Percentiles rank a stretch among this genome's conserved stretches.
phyloP scores from a whole-genome alignment of 495 filamentous ascomycete genomes.

The Cercophora samala region DNA sequence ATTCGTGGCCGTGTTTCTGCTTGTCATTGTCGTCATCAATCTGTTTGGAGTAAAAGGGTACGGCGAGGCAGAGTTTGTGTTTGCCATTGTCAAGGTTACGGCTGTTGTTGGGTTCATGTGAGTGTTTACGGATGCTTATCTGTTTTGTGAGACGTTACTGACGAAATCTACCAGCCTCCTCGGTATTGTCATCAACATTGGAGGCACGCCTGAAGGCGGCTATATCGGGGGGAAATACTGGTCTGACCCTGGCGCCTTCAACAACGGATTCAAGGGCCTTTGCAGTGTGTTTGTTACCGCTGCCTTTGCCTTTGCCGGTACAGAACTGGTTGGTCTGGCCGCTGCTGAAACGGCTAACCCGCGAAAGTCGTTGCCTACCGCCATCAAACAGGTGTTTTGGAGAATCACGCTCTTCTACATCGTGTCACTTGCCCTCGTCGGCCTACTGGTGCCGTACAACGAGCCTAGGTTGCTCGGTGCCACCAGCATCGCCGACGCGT shows the following conservation, averaged over 20 bases:
- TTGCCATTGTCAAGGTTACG: slow-evolving; percentile 79
- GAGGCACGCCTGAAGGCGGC: slow-evolving; percentile 69
- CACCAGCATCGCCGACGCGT: slow-evolving; percentile 57
- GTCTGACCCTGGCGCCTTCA: slow-evolving; percentile 78
- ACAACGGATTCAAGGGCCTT: slow-evolving; percentile 91
- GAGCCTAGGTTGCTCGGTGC: slow-evolving; percentile 57
- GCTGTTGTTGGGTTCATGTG: slow-evolving; percentile 89
- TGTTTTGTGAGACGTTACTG: background rate
- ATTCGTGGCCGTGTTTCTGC: slow-evolving; percentile 80
- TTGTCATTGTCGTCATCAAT: slow-evolving; percentile 75
- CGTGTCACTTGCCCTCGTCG: slow-evolving; percentile 69
- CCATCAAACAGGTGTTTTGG: slow-evolving; percentile 95
- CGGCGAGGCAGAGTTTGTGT: slow-evolving; percentile 88
- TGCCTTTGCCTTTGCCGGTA: slow-evolving; percentile 88
- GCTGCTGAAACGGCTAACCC: slow-evolving; percentile 88
- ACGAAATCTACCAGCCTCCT: slow-evolving; percentile 55
- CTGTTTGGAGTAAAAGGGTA: slow-evolving; percentile 83
- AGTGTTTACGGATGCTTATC: slow-evolving; percentile 30
- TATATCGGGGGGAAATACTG: slow-evolving; percentile 85
- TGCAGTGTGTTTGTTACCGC: slow-evolving; percentile 92
- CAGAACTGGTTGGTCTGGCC: slow-evolving; percentile 86
- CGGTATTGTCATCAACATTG: slow-evolving; percentile 74
- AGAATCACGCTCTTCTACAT: slow-evolving; percentile 87
- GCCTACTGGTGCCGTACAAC: slow-evolving; percentile 70
- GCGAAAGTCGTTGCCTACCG: slow-evolving; percentile 78